Base-by-base conservation (phyloP, 2,329 filamentous ascomycete genomes). In the Chlorencoelia australis region DNA sequence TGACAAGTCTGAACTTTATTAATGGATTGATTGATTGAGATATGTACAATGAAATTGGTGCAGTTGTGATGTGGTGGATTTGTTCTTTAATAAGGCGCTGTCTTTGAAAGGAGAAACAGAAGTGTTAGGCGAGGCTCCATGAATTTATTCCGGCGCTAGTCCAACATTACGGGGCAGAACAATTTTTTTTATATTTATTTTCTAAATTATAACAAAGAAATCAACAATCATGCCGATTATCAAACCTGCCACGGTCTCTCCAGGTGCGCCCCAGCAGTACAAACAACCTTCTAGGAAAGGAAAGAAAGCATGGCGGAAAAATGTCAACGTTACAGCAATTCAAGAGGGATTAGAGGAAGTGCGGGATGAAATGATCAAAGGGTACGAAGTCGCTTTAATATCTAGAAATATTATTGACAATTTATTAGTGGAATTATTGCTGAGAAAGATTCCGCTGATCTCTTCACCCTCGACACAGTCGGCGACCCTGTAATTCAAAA, bases 271-370 rank as follows among this genome's bases (percentile, higher is more conserved):
- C 8, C 76, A 79, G 45, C 85, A 93, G 49, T 78, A 81, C 63
- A 87, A 75, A 46, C 91, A 98, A 61, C 76, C 87, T 17, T 96
- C 89, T 4, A 74, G 91, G 57, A 98, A 98, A 60, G 91, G 93
- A 52, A 96, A 96, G 65, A 96, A 94, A 66, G 89, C 91, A 20
- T 98, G 91, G 91, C 75, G 91, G 56, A 98, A 96, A 62, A 94
- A 98, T 64, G 86, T 98, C 60, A 86, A 98, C 62, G 75, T 96
- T 44, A 81, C 84, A 18, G 80, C 94, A 44, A 75, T 98, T 17
- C 73, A 89, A 52, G 66, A 81, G 36, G 91, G 91, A 42, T 73
- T 98, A 21, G 80, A 87, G 45, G 72, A 82, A 54, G 67, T 93
- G 48, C 86, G 91, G 53, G 82, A 93, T 41, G 83, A 96, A 65